Conservation (phyloP, 306 rosid genomes). For the Canavalia ensiformis region DNA sequence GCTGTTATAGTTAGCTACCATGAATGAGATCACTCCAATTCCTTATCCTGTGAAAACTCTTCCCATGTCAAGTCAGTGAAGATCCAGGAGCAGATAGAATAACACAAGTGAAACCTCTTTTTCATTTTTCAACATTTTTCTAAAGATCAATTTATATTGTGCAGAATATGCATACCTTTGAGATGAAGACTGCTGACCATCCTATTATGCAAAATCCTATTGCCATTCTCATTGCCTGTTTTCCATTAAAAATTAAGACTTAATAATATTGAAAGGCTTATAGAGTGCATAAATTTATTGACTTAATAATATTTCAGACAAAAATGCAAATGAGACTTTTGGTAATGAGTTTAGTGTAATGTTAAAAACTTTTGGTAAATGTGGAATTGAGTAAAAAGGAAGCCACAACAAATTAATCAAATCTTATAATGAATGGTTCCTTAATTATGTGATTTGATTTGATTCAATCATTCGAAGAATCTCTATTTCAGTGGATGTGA, state of each 20-base stretch:
- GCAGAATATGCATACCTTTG: slow-evolving; percentile 56
- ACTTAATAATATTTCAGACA: neutral
- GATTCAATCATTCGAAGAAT: slow-evolving; percentile 13
- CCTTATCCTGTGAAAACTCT: slow-evolving; percentile 80
- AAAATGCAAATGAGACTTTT: neutral
- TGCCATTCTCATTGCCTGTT: slow-evolving; percentile 78
- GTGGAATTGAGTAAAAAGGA: slow-evolving; percentile 30
- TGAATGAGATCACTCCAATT: slow-evolving; percentile 83
- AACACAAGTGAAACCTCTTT: slow-evolving; percentile 28
- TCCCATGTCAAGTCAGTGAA: slow-evolving; percentile 69
- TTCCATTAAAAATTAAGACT: slow-evolving; percentile 29
- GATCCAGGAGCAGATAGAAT: slow-evolving; percentile 55
- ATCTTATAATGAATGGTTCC: slow-evolving; percentile 35
- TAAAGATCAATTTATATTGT: slow-evolving; percentile 3
- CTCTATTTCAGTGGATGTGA: slow-evolving; percentile 3
- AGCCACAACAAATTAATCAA: slow-evolving; percentile 8
- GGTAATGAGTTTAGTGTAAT: neutral
- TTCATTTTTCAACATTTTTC: neutral
- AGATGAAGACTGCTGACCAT: slow-evolving; percentile 73
- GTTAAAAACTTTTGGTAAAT: neutral
- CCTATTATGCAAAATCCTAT: slow-evolving; percentile 75
- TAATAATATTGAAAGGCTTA: neutral
- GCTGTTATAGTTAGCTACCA: slow-evolving; percentile 52
- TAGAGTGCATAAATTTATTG: neutral
- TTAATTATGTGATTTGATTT: slow-evolving; percentile 5